Base-by-base conservation (phyloP, 768 basidiomycete species). In the Auricularia auricula-judae region DNA sequence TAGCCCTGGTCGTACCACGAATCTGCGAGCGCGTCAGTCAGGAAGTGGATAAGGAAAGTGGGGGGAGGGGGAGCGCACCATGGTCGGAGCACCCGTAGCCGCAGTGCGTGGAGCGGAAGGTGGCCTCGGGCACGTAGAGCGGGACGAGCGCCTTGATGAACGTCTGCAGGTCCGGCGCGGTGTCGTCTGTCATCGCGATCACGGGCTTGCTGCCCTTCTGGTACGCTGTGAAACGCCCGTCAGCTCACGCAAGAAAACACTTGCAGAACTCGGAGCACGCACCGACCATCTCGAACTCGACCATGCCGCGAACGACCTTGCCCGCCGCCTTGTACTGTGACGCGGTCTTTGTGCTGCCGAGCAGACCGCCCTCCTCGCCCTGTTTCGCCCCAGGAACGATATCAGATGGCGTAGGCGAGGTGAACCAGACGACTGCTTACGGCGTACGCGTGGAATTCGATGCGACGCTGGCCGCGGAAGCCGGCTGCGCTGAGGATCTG, bases 351-450 rank as follows among this genome's bases (percentile, higher is more conserved):
- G 36, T 21, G 33, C 60, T 43, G 10, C 64, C 64, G 33, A 65
- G 64, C n/a, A 65, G 43, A 10, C 64, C 64, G 29, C 64, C 64
- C 4, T 65, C 64, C 36, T 65, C 64, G 12, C 64, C n/a, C n/a
- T n/a, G n/a, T n/a, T n/a, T n/a, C n/a, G n/a, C n/a, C n/a, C n/a
- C n/a, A n/a, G n/a, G n/a, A n/a, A n/a, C n/a, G n/a, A n/a, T n/a
- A n/a, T n/a, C n/a, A n/a, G n/a, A n/a, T n/a, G n/a, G n/a, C n/a
- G n/a, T n/a, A n/a, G n/a, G n/a, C n/a, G n/a, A n/a, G n/a, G n/a
- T n/a, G n/a, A n/a, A n/a, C n/a, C n/a, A n/a, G n/a, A n/a, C n/a
- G n/a, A n/a, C n/a, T n/a, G n/a, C n/a, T n/a, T n/a, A n/a, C n/a
- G n/a, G 61, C 64, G 43, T 65, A 65, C 16, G 64, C 34, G 61